These are phyloP conservation scores for Suillus luteus DNA, from an alignment of 768 basidiomycete genomes.

Conservation along the genomic window DNA sequence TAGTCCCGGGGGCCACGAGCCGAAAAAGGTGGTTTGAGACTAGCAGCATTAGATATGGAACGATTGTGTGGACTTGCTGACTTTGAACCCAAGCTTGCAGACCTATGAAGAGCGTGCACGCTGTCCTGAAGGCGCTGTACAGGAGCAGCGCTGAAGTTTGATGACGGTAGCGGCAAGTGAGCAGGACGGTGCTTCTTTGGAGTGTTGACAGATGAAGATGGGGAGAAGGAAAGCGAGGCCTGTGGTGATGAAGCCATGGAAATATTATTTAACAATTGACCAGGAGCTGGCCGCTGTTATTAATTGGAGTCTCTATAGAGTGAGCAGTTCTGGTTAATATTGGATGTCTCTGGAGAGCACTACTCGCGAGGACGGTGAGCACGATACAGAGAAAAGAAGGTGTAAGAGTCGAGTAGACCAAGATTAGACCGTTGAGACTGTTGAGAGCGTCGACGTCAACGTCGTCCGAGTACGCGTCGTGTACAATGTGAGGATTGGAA, in stretches of 20 bases:
- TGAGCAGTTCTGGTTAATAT: not conserved
- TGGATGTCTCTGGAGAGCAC: not conserved
- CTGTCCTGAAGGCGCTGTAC: constrained; percentile 19
- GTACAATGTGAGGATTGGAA: not conserved
- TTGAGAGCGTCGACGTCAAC: not conserved
- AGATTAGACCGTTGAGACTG: not conserved
- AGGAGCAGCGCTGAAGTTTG: constrained; percentile 20
- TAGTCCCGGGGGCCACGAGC: constrained; percentile 19
- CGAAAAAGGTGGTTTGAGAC: constrained; percentile 21
- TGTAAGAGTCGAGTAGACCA: not conserved
- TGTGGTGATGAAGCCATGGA: constrained; percentile 16
- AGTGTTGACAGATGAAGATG: constrained; percentile 4
- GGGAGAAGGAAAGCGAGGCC: constrained; percentile 18
- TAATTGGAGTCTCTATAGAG: not conserved
- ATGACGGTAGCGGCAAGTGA: constrained; percentile 19
- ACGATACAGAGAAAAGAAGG: not conserved
- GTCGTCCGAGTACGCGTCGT: not conserved
- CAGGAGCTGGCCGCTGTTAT: not conserved
- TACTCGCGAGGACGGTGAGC: not conserved
- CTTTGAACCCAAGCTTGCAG: constrained; percentile 15
- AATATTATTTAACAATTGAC: constrained; percentile 8
- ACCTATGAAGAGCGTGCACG: constrained; percentile 11
- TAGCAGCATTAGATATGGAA: constrained; percentile 13
- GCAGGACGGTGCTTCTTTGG: constrained; percentile 16
- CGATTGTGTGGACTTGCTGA: constrained; percentile 13